These are phyloP conservation scores for Fusarium longipes DNA, from an alignment of 2,329 filamentous ascomycete genomes.

Conservation along the genomic window DNA sequence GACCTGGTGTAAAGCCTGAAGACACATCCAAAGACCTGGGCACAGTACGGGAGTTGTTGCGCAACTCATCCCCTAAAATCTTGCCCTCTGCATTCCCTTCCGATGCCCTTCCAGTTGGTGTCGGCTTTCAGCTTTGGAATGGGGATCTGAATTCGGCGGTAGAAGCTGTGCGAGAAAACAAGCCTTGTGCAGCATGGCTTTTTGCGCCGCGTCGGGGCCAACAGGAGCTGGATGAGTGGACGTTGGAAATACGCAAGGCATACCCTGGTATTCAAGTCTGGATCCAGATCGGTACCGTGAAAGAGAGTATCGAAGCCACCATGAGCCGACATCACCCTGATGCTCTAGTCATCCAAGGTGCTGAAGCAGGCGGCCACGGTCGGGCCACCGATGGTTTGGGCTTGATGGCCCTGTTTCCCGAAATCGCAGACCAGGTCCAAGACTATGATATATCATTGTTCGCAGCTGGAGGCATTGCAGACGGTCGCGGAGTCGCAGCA, in stretches of 20 bases:
- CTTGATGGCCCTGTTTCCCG: conserved; percentile 62
- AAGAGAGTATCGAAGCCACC: conserved; percentile 58
- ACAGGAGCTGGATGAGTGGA: conserved; percentile 57
- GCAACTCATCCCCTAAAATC: conserved; percentile 5
- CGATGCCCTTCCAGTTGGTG: conserved; percentile 55
- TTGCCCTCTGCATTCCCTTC: conserved; percentile 23
- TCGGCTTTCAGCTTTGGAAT: conserved; percentile 59
- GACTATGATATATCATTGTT: conserved; percentile 56
- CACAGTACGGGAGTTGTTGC: conserved; percentile 42
- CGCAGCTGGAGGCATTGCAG: conserved; percentile 64
- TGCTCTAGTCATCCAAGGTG: conserved; percentile 63
- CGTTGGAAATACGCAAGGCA: conserved; percentile 54
- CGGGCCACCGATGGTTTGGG: conserved; percentile 57
- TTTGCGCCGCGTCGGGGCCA: conserved; percentile 53
- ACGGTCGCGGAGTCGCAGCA: conserved; percentile 63
- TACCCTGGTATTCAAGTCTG: conserved; percentile 60
- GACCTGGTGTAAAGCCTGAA: conserved; percentile 51
- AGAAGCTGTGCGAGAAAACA: conserved; percentile 46
- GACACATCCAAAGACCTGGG: conserved; percentile 49
- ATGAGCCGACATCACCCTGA: conserved; percentile 55
- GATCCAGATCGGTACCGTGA: conserved; percentile 63
- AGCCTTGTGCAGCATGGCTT: conserved; percentile 59
- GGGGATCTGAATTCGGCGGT: conserved; percentile 51
- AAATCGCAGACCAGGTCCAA: conserved; percentile 57
- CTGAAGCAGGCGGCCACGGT: conserved; percentile 66